Conservation (phyloP, 129 eudicot genomes). For the Flaveria robusta region DNA sequence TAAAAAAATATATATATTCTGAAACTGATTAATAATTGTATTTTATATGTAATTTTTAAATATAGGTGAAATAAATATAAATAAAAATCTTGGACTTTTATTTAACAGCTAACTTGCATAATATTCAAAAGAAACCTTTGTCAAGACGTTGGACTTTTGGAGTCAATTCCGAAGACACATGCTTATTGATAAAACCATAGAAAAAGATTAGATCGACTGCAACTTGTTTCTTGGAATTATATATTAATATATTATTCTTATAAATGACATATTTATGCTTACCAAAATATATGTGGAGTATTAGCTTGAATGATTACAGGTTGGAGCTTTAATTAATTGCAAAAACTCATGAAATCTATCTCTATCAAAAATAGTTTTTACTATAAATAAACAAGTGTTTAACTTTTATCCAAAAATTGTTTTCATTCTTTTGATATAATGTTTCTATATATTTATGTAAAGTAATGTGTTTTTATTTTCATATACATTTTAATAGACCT, state of each 20-base stretch:
- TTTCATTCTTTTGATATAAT: neutral
- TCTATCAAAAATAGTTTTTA: neutral
- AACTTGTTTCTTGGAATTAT: slow-evolving; percentile 36
- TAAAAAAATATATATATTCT: too few species aligned
- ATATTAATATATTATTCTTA: neutral
- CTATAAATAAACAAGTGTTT: neutral
- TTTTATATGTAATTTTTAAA: too few species aligned
- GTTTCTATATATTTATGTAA: neutral
- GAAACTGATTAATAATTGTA: neutral
- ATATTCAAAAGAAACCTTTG: slow-evolving; percentile 21
- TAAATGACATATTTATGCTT: neutral
- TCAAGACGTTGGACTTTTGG: slow-evolving; percentile 39
- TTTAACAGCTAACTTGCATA: slow-evolving; percentile 30
- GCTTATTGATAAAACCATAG: neutral
- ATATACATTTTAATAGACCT: neutral
- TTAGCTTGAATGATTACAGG: too few species aligned
- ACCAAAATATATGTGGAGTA: neutral
- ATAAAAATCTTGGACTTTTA: neutral
- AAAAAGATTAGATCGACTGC: slow-evolving; percentile 28
- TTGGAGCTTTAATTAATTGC: neutral
- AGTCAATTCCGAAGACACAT: slow-evolving; percentile 38
- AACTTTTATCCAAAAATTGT: neutral
- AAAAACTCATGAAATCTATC: neutral
- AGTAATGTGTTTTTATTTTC: neutral
- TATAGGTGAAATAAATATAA: neutral